These are phyloP conservation scores for Petunia secreta DNA, from an alignment of 257 asterid species.

Conservation along the genomic window DNA sequence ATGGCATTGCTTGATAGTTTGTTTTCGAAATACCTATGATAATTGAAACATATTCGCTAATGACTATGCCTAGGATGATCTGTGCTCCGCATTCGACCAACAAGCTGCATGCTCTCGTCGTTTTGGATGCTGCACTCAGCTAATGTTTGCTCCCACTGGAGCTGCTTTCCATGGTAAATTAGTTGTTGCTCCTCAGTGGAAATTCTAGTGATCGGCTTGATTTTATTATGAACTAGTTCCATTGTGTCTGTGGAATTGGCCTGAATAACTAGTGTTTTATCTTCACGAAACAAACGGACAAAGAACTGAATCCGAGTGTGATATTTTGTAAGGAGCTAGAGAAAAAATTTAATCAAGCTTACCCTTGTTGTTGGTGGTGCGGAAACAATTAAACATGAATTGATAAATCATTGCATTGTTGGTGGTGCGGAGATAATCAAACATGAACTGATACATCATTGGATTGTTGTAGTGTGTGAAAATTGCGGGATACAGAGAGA, in stretches of 20 bases:
- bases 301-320: slow-evolving; percentile 70
- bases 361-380: slow-evolving; percentile 49
- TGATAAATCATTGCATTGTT: background rate
- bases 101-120: slow-evolving; percentile 60
- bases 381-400: too few species aligned
- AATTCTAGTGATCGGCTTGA: slow-evolving; percentile 54
- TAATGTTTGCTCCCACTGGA: slow-evolving; percentile 68
- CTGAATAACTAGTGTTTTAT: slow-evolving; percentile 53
- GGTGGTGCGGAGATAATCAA: too few species aligned
- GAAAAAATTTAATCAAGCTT: slow-evolving; percentile 58
- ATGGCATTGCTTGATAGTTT: background rate
- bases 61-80: slow-evolving; percentile 72
- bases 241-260: slow-evolving; percentile 61
- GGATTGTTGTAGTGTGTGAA: too few species aligned
- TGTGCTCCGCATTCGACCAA: slow-evolving; percentile 77
- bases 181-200: slow-evolving; percentile 67
- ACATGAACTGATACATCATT: too few species aligned
- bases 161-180: slow-evolving; percentile 69
- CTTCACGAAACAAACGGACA: slow-evolving; percentile 62
- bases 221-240: slow-evolving; percentile 51
- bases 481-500: too few species aligned
- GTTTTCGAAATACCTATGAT: slow-evolving; percentile 44
- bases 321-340: slow-evolving; percentile 41
- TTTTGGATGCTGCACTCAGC: slow-evolving; percentile 51
- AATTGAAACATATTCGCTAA: slow-evolving; percentile 50